Evolutionary conservation across 1,284 basidiomycete species (phyloP), one percentile per base, ranked within the genome.

Genomic region (Rhizoctonia solani): DNA sequence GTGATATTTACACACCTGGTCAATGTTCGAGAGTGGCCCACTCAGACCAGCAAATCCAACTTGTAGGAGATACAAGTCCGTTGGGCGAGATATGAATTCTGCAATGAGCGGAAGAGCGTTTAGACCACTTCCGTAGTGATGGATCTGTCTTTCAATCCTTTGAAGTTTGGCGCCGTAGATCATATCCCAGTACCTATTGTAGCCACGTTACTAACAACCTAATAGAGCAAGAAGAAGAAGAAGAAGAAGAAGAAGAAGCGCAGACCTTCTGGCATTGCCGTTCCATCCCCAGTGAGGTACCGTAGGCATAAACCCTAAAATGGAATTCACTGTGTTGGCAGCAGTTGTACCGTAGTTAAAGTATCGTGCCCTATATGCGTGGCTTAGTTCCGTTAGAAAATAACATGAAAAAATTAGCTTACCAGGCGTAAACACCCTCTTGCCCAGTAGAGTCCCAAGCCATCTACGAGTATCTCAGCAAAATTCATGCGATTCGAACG

Each of bases 381-480:
- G 3, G 23, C 1, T n/a, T 13, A 32, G 8, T 16, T 23, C 13
- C 30, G 14, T 6, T 2, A 23, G 34, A 16, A 16, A 16, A 39
- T 8, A 39, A 16, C 37, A 16, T 39, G 16, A 39, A 13, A 14
- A n/a, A 21, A 30, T 3, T 1, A 29, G 14, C 59, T 27, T 29
- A 63, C 59, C 59, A 63, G 11, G 59, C 59, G 52, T 56, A 54
- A 19, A 53, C 55, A 4, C 55, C 47, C 55, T 59, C 47, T 69
- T 85, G 83, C 8, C 84, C 84, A 11, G 84, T 85, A 14, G 83
- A 85, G 72, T 86, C 84, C 83, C 83, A 85, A 8, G 83, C 83
- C 83, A 85, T 84, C 73, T 86, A 83, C 1, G 82, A 83, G 5
- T 83, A 83, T 27, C 83, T 85, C 67, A 23, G 37, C 8, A 29